Percentiles rank a stretch among this genome's conserved stretches.
Evolutionary conservation across 1,284 basidiomycete species (phyloP).

Genomic region (Kalmanozyma brasiliensis): DNA sequence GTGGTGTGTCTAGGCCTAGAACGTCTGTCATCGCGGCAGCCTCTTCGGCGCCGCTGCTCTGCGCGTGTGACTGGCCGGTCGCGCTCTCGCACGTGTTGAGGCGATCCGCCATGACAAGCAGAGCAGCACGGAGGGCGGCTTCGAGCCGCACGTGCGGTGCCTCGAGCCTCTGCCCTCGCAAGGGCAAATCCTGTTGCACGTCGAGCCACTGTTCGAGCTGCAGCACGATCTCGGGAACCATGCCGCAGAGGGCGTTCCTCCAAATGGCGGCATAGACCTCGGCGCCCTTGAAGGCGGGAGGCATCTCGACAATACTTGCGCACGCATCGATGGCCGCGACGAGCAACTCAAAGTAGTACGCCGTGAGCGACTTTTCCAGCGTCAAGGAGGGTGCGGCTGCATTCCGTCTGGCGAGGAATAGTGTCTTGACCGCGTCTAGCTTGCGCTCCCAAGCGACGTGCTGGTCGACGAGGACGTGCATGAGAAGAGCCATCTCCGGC

Average conservation of each 20-base stretch:
- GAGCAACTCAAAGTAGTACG: constrained; percentile 47
- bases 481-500: constrained; percentile 39
- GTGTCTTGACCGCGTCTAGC: constrained; percentile 40
- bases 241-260: constrained; percentile 43
- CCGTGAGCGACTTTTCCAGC: constrained; percentile 41
- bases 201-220: constrained; percentile 53
- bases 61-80: background rate
- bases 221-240: constrained; percentile 40
- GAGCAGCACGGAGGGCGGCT: constrained; percentile 22
- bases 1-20: constrained; percentile 33
- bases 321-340: constrained; percentile 41
- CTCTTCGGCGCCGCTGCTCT: background rate
- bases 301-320: constrained; percentile 32
- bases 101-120: constrained; percentile 28
- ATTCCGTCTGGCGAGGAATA: constrained; percentile 32
- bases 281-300: constrained; percentile 29
- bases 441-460: constrained; percentile 31
- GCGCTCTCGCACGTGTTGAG: constrained; percentile 36
- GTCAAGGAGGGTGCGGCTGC: constrained; percentile 34
- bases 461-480: constrained; percentile 33
- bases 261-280: constrained; percentile 37
- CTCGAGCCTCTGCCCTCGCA: constrained; percentile 32
- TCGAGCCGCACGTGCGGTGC: constrained; percentile 44
- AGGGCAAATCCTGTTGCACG: constrained; percentile 18
- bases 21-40: constrained; percentile 17